These are phyloP conservation scores for Aspergillus sp. DNA, from an alignment of 2,329 filamentous ascomycete species.

Conservation along the genomic window DNA sequence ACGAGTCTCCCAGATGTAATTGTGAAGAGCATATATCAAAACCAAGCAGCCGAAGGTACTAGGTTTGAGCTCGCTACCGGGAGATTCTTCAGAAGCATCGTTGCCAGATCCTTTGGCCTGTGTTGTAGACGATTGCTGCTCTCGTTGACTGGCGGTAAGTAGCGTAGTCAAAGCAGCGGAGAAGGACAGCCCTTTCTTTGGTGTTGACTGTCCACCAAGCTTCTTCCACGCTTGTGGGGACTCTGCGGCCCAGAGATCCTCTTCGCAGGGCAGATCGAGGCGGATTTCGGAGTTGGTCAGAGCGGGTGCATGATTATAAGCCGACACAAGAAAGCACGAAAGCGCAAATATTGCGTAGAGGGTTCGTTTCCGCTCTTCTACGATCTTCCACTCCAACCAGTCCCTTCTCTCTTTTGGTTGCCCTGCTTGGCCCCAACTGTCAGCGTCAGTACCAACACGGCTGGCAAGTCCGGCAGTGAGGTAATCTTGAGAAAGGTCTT, in stretches of 20 bases:
- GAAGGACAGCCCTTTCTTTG: constrained; percentile 74
- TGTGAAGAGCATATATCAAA: constrained; percentile 91
- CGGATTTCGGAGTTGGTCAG: constrained; percentile 92
- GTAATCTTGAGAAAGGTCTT: constrained; percentile 41
- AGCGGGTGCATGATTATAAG: constrained; percentile 88
- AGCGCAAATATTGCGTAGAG: constrained; percentile 88
- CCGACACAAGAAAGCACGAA: constrained; percentile 85
- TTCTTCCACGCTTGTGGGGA: constrained; percentile 78
- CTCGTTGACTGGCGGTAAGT: constrained; percentile 72
- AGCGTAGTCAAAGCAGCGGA: constrained; percentile 78
- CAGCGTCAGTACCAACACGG: constrained; percentile 43
- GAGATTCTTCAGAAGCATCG: constrained; percentile 51
- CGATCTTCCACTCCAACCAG: constrained; percentile 86
- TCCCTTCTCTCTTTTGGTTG: constrained; percentile 51
- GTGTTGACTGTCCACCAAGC: constrained; percentile 71
- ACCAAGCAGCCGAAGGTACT: constrained; percentile 92
- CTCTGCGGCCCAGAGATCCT: constrained; percentile 84
- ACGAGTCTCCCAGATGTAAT: constrained; percentile 97
- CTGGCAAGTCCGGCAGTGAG: constrained; percentile 56
- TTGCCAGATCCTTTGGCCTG: constrained; percentile 46
- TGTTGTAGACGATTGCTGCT: constrained; percentile 47
- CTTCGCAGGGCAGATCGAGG: constrained; percentile 87
- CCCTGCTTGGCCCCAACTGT: constrained; percentile 40
- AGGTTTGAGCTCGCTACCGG: constrained; percentile 68
- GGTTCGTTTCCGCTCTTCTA: constrained; percentile 89